Evolutionary conservation across 495 filamentous ascomycete species (phyloP), one percentile per base, ranked within the genome.

Genomic region (Cairneyella variabilis): DNA sequence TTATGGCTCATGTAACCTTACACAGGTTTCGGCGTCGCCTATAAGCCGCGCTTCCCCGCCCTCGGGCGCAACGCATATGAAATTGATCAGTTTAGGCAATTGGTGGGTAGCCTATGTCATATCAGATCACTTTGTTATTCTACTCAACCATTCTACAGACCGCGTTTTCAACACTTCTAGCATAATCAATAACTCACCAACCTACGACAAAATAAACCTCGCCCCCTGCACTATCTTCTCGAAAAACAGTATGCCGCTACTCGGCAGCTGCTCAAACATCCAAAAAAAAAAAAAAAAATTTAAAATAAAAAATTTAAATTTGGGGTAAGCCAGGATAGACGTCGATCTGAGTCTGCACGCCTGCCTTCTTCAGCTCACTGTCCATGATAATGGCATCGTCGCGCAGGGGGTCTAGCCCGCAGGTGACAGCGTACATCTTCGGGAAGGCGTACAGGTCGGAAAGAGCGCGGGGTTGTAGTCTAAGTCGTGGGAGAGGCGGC

Each of bases 321-420:
- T 43, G 40, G 4, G 40, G 40, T 20, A 43, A 21, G 5, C 40
- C 40, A 3, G 40, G 40, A 14, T 43, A 43, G 17, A 43, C 12
- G 23, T 43, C 40, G 12, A 43, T 20, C 17, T 43, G 18, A 2
- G 40, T 43, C 18, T 7, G n/a, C 16, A 43, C 40, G 6, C 40
- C 40, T 4, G 40, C 40, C 40, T 43, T 43, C 40, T 43, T 43
- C 40, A 43, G 23, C 21, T 43, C 40, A 10, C 20, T 43, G 40
- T 43, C 40, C 40, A 43, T 43, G 40, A 43, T 43, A 3, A 43
- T 43, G 5, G 40, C 40, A 21, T 43, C 40, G 40, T 43, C 40
- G 3, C 40, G 6, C 40, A 43, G 3, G 6, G 40, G 40, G 23
- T 43, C 40, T 20, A 43, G 12, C 8, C 40, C 40, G 12, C 40